phyloP scores from a whole-genome alignment of 2,329 filamentous ascomycete species.

The Coniochaeta sp. region DNA sequence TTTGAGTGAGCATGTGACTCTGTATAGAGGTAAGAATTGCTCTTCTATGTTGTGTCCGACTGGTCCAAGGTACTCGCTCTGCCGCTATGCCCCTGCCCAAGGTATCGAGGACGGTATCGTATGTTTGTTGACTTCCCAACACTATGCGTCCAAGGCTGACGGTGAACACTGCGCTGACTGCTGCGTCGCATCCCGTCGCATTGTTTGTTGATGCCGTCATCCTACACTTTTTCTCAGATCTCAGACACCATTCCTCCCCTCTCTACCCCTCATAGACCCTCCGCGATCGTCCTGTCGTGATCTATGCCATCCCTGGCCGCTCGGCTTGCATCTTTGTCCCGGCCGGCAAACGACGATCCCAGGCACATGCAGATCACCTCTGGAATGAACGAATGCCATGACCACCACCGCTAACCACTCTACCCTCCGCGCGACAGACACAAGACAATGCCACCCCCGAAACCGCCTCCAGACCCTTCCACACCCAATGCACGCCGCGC shows the following conservation, averaged over 20 bases:
- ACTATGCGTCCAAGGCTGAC: no score
- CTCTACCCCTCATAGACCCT: no score
- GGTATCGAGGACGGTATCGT: no score
- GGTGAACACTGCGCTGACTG: no score
- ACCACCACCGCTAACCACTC: not conserved
- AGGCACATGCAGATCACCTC: not conserved
- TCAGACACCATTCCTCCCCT: no score
- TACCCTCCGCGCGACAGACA: not conserved
- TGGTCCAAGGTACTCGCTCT: no score
- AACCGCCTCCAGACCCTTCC: conserved; percentile 11
- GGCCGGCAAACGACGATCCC: not conserved
- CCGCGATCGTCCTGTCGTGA: not conserved
- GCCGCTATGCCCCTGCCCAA: no score
- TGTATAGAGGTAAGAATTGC: not conserved
- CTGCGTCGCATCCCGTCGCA: not conserved
- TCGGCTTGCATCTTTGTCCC: not conserved
- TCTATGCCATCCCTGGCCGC: not conserved
- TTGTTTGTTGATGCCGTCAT: no score
- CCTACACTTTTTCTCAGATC: no score
- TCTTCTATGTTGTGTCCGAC: not conserved
- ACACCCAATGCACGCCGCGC: conserved; percentile 9
- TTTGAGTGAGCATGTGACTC: not conserved
- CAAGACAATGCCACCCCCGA: conserved; percentile 17
- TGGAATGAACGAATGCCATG: conserved; percentile 1
- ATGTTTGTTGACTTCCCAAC: not conserved